Evolutionary conservation across 169 alveolate genomes (phyloP).

Genomic region (Blepharisma undulans): DNA sequence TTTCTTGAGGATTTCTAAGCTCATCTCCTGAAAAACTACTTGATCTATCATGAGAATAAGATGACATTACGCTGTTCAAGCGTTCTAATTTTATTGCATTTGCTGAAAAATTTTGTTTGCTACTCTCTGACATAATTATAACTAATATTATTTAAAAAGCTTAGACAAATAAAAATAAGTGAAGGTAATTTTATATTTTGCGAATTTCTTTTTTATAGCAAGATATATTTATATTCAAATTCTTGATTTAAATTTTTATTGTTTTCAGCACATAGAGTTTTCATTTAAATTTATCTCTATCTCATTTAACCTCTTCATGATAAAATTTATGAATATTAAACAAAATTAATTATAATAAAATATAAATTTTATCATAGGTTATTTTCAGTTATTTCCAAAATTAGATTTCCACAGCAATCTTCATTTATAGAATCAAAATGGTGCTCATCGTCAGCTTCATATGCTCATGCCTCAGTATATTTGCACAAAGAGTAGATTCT

Average conservation of each 20-base stretch:
- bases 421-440: not conserved
- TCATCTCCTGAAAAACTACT: not conserved
- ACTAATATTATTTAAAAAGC: too few species aligned
- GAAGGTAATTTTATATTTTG: too few species aligned
- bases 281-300: too few species aligned
- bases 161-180: too few species aligned
- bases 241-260: too few species aligned
- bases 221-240: not conserved
- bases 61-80: not conserved
- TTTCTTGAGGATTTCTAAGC: not conserved
- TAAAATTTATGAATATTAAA: too few species aligned
- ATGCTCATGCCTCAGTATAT: not conserved
- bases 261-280: too few species aligned
- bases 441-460: not conserved
- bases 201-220: too few species aligned
- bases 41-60: not conserved
- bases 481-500: not conserved
- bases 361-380: too few species aligned
- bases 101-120: not conserved
- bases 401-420: not conserved
- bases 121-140: not conserved
- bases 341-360: too few species aligned
- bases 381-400: not conserved
- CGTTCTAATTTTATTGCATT: not conserved
- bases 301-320: too few species aligned